Conservation (phyloP, 2,329 filamentous ascomycete genomes). For the Ceratocystis papillata region DNA sequence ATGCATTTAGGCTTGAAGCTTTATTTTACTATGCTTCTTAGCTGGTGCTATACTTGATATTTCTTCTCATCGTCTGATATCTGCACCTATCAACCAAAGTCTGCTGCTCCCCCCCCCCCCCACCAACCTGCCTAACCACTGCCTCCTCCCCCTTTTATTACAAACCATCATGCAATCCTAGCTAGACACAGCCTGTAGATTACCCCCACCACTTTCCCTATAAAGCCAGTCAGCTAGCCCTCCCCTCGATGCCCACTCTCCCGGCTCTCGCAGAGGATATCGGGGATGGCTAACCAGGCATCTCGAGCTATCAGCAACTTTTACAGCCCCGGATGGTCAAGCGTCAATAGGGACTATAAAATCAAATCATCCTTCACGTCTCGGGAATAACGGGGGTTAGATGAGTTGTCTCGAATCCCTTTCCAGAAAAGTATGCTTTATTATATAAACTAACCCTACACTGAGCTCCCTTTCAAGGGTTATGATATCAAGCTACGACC, state of each 20-base stretch:
- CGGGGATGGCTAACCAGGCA: background rate
- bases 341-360: too few relatives aligned
- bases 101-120: background rate
- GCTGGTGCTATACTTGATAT: background rate
- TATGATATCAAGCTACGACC: too few relatives aligned
- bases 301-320: too few relatives aligned
- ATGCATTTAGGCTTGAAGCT: background rate
- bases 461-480: too few relatives aligned
- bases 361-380: too few relatives aligned
- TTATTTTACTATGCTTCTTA: background rate
- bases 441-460: too few relatives aligned
- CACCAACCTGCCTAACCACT: background rate
- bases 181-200: background rate
- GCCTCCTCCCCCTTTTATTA: background rate
- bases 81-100: background rate
- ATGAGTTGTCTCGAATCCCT: too few relatives aligned
- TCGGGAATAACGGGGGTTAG: too few relatives aligned
- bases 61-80: background rate
- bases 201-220: background rate
- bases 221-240: background rate
- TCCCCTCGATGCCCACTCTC: background rate
- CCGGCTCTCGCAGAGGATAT: background rate
- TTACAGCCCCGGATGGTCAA: too few relatives aligned
- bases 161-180: background rate
- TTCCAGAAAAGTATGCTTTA: too few relatives aligned